Conservation (phyloP, 164 flowering plant genomes). For the Magnolia sinica region DNA sequence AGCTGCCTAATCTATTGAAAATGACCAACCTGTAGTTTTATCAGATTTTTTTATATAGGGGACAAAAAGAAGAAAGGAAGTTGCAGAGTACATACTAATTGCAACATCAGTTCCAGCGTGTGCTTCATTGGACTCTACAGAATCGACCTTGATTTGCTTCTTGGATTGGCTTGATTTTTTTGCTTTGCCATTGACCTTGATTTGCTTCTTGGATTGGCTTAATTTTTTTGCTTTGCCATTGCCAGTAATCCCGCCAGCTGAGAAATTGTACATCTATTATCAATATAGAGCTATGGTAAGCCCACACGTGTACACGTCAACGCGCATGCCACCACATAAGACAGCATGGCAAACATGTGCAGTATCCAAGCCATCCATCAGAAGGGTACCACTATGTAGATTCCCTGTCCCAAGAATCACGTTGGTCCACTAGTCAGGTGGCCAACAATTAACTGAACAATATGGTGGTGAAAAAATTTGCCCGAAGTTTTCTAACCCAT, state of each 20-base stretch:
- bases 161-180: conserved; percentile 1
- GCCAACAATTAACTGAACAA: no score
- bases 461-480: no score
- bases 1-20: not conserved
- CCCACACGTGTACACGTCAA: no score
- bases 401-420: no score
- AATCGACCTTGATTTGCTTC: conserved; percentile 1
- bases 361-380: no score
- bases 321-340: no score
- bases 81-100: conserved; percentile 14
- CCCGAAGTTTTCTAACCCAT: no score
- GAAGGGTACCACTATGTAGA: no score
- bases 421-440: no score
- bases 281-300: not conserved
- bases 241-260: conserved; percentile 4
- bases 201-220: conserved; percentile 6
- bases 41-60: not conserved
- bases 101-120: conserved; percentile 2
- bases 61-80: conserved; percentile 5
- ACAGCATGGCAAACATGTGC: no score
- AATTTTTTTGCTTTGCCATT: not conserved
- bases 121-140: conserved; percentile 9
- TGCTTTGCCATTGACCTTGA: not conserved
- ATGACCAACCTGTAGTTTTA: not conserved
- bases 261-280: not conserved